Evolutionary conservation across 495 filamentous ascomycete species (phyloP).

Genomic region (Neurospora pannonica): DNA sequence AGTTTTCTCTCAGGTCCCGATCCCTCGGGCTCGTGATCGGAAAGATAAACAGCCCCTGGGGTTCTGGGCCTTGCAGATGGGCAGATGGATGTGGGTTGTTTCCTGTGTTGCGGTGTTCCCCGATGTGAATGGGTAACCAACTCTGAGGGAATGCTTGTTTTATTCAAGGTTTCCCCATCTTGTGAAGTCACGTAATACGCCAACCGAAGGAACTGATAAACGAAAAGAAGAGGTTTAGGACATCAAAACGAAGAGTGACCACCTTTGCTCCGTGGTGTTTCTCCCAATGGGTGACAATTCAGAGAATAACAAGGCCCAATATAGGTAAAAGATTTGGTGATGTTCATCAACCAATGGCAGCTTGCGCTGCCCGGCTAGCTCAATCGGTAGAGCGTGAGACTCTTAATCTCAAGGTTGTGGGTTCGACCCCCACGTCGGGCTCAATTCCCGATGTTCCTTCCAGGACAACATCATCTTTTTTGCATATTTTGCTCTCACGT

Average conservation of each 20-base stretch:
- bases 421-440: not conserved
- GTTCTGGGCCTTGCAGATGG: not conserved
- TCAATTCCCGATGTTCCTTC: not conserved
- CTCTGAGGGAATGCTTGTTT: too few species aligned
- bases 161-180: too few species aligned
- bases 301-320: not conserved
- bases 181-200: too few species aligned
- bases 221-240: too few species aligned
- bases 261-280: not conserved
- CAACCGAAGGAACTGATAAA: too few species aligned
- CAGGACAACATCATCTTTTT: not conserved
- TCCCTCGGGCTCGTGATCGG: too few species aligned
- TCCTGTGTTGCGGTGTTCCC: not conserved
- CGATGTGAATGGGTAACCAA: not conserved
- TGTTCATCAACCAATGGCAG: not conserved
- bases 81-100: not conserved
- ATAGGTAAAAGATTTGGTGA: not conserved
- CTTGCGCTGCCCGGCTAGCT: slow-evolving; percentile 40
- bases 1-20: too few species aligned
- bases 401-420: slow-evolving; percentile 39
- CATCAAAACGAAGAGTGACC: not conserved
- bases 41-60: not conserved
- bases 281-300: too few species aligned
- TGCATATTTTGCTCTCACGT: not conserved
- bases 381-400: slow-evolving; percentile 69